Conservation (phyloP, 805 yeast species). For the Lachancea meyersii region DNA sequence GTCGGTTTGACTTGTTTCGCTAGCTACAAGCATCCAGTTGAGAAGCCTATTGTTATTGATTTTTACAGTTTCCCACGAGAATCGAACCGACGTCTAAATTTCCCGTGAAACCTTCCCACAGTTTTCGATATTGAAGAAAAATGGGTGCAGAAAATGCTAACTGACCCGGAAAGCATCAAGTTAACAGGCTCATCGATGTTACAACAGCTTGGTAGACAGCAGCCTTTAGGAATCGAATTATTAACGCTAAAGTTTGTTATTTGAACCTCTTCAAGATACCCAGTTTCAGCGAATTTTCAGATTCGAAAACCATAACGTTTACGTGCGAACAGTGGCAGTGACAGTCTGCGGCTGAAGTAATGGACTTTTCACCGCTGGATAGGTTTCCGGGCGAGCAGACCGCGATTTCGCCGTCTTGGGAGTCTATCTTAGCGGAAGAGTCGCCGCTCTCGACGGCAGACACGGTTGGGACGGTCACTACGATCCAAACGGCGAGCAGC, state of each 20-base stretch:
- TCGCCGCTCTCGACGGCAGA: constrained; percentile 9
- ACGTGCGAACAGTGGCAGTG: background rate
- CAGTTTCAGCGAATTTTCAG: background rate
- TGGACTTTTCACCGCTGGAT: constrained; percentile 10
- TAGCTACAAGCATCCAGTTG: too few relatives aligned
- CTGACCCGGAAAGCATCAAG: background rate
- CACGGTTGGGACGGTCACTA: constrained; percentile 6
- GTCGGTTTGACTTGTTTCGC: too few relatives aligned
- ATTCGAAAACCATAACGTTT: background rate
- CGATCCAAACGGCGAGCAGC: constrained; percentile 5
- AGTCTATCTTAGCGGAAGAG: constrained; percentile 5
- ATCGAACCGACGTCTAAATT: background rate
- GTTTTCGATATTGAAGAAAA: constrained; percentile 1
- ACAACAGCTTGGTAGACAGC: background rate
- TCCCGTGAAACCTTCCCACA: background rate
- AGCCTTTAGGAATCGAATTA: background rate
- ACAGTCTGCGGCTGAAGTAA: background rate
- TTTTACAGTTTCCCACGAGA: background rate
- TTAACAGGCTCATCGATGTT: background rate
- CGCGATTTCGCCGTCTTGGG: constrained; percentile 10
- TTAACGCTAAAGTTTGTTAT: background rate
- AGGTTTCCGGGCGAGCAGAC: constrained; percentile 7
- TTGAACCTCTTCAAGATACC: background rate
- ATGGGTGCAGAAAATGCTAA: constrained; percentile 9
- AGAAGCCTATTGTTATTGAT: too few relatives aligned